A percentile compares a stretch with the other conserved stretches of the same genome.
These are phyloP conservation scores for Chlamydomonas sp. DNA, from an alignment of 139 green algal species.

Conservation along the genomic window DNA sequence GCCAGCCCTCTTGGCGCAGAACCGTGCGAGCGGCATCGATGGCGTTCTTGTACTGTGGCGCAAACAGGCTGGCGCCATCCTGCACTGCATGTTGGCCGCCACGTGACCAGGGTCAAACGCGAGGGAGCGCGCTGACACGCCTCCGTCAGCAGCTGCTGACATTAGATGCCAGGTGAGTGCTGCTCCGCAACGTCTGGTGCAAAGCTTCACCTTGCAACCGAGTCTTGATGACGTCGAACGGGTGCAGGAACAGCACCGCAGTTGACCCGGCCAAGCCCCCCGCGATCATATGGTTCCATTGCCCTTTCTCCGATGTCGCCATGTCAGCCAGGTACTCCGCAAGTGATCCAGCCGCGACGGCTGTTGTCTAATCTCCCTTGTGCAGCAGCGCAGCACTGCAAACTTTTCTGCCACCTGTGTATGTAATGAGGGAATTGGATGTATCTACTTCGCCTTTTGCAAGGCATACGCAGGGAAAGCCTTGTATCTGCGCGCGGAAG, in stretches of 20 bases:
- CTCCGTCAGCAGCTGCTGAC: not conserved
- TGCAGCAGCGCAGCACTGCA: too few species aligned
- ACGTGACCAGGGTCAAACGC: not conserved
- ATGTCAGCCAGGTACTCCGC: not conserved
- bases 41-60: slow-evolving; percentile 69
- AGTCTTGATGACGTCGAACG: slow-evolving; percentile 93
- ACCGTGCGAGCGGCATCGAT: slow-evolving; percentile 75
- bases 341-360: not conserved
- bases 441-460: too few species aligned
- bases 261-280: slow-evolving; percentile 75
- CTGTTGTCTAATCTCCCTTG: too few species aligned
- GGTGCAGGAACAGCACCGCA: slow-evolving; percentile 81
- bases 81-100: slow-evolving; percentile 69
- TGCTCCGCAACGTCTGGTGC: not conserved
- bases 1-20: slow-evolving; percentile 71
- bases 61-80: slow-evolving; percentile 52
- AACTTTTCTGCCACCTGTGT: too few species aligned
- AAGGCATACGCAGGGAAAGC: too few species aligned
- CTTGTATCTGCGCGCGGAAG: too few species aligned
- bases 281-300: slow-evolving; percentile 77
- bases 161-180: not conserved
- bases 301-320: not conserved
- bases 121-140: not conserved
- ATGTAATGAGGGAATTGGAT: too few species aligned
- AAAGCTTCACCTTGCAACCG: slow-evolving; percentile 74